phyloP scores from a whole-genome alignment of 768 basidiomycete genomes.

The Russula griseocarnosa region DNA sequence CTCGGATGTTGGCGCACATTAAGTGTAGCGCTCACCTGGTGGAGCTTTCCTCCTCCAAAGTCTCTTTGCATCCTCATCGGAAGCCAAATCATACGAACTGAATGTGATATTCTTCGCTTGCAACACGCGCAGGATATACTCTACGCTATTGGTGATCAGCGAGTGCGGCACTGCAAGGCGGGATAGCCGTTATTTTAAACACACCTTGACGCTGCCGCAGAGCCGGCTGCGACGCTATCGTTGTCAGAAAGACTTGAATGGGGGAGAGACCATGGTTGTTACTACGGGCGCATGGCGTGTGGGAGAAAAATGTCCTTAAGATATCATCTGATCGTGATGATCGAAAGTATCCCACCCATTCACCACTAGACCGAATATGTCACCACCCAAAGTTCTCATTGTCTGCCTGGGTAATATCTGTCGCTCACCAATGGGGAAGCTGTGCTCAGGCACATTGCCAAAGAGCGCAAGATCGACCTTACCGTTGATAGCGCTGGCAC shows the following conservation, averaged over 20 bases:
- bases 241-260: slow-evolving; percentile 80
- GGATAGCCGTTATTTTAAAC: neutral
- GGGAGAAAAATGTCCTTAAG: neutral
- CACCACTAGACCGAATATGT: slow-evolving; percentile 20
- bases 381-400: slow-evolving; percentile 52
- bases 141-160: slow-evolving; percentile 38
- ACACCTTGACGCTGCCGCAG: slow-evolving; percentile 74
- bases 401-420: slow-evolving; percentile 86
- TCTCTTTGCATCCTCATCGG: slow-evolving; percentile 73
- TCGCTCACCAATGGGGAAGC: slow-evolving; percentile 94
- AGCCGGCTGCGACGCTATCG: slow-evolving; percentile 75
- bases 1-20: neutral
- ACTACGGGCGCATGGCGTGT: too few species aligned
- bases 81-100: slow-evolving; percentile 79
- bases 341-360: too few species aligned
- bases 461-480: slow-evolving; percentile 61
- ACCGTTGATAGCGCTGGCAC: slow-evolving; percentile 83
- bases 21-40: slow-evolving; percentile 40
- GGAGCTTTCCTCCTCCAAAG: slow-evolving; percentile 83
- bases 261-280: slow-evolving; percentile 71
- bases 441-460: slow-evolving; percentile 65
- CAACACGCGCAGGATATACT: slow-evolving; percentile 75
- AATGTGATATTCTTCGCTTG: slow-evolving; percentile 85
- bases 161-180: neutral
- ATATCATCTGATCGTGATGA: slow-evolving; percentile 1